Evolutionary conservation across 768 basidiomycete species (phyloP).

Genomic region (Boletus vinaceobasis): DNA sequence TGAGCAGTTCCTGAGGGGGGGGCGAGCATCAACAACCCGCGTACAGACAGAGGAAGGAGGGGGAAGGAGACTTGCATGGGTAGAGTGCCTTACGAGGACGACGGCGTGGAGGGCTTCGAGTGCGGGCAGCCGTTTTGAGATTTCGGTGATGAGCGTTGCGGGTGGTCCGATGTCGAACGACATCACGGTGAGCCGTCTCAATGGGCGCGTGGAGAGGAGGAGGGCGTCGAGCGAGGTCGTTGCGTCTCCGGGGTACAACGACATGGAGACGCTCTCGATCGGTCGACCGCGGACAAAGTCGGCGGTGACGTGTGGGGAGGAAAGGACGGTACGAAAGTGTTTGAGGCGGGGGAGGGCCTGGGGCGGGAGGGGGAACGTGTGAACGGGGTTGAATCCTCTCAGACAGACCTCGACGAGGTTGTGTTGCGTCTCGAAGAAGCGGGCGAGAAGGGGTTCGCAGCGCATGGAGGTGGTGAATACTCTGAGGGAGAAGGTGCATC

Average conservation of each 20-base stretch:
- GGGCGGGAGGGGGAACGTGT: constrained; percentile 32
- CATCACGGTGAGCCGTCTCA: constrained; percentile 55
- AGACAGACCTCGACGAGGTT: constrained; percentile 51
- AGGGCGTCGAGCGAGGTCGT: constrained; percentile 45
- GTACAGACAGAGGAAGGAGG: not conserved
- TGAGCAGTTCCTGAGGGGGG: constrained; percentile 37
- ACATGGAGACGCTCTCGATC: constrained; percentile 48
- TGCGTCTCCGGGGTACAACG: constrained; percentile 44
- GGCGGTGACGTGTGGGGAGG: constrained; percentile 43
- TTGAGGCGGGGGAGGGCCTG: constrained; percentile 45
- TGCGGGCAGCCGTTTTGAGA: constrained; percentile 44
- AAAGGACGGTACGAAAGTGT: constrained; percentile 53
- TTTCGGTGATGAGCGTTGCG: constrained; percentile 42
- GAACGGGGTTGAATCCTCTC: constrained; percentile 45
- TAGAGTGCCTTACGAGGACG: constrained; percentile 48
- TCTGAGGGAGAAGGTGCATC: constrained; percentile 43
- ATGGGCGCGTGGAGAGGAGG: constrained; percentile 33
- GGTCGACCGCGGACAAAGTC: constrained; percentile 47
- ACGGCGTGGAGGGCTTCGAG: constrained; percentile 64
- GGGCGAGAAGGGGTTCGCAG: constrained; percentile 45
- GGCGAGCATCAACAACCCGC: not conserved
- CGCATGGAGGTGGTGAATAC: constrained; percentile 54
- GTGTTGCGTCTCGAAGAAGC: constrained; percentile 51
- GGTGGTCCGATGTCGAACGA: constrained; percentile 51
- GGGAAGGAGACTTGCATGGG: constrained; percentile 36